These are phyloP conservation scores for Colletotrichum destructivum DNA, from an alignment of 2,329 filamentous ascomycete genomes.

Conservation along the genomic window DNA sequence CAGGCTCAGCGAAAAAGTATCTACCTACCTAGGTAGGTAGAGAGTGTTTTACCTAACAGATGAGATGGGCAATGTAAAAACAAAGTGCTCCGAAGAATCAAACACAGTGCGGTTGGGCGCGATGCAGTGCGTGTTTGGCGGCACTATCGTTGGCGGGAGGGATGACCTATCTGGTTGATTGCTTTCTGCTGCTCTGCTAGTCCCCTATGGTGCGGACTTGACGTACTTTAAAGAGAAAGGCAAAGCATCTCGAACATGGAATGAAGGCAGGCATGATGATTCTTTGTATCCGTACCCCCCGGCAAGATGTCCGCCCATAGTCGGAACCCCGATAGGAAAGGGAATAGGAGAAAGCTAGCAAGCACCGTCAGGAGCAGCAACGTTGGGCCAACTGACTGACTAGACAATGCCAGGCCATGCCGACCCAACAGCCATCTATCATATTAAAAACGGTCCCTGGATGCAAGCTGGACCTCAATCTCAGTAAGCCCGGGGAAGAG, in stretches of 20 bases:
- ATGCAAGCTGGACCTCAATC: not conserved
- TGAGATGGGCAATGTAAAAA: not conserved
- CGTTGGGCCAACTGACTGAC: not conserved
- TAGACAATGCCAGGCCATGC: not conserved
- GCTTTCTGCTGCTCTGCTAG: not conserved
- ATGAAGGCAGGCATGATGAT: not conserved
- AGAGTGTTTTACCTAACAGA: not conserved
- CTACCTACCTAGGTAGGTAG: no score
- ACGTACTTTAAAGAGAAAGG: not conserved
- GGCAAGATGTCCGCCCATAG: not conserved
- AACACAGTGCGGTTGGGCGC: not conserved
- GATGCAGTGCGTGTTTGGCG: not conserved
- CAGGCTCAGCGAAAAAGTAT: not conserved
- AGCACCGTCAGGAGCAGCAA: slow-evolving; percentile 1
- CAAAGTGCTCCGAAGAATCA: not conserved
- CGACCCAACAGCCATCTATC: slow-evolving; percentile 7
- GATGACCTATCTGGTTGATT: slow-evolving; percentile 3
- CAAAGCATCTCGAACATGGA: not conserved
- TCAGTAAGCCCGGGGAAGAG: slow-evolving; percentile 4
- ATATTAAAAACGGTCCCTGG: not conserved
- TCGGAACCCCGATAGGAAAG: not conserved
- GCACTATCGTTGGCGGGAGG: not conserved
- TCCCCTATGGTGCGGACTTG: not conserved
- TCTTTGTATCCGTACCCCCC: not conserved
- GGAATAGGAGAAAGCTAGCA: slow-evolving; percentile 1